A percentile compares a stretch with the other conserved stretches of the same genome.
phyloP scores from a whole-genome alignment of 805 yeast genomes.

The Peterozyma toletana region DNA sequence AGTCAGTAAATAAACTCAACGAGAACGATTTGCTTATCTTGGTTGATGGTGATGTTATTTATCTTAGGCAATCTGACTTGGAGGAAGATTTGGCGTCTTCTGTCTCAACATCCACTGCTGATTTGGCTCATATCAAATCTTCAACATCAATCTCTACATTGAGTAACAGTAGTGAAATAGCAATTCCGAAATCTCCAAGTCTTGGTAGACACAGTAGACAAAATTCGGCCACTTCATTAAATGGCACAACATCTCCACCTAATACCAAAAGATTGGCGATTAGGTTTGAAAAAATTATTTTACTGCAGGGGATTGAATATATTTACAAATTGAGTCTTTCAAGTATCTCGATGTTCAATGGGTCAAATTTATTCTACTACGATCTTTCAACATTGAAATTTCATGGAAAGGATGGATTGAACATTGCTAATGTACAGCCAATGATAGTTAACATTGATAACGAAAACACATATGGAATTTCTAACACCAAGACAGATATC shows the following conservation, averaged over 20 bases:
- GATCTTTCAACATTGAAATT: slow-evolving; percentile 14
- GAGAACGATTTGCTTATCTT: slow-evolving; percentile 22
- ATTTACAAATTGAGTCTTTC: slow-evolving; percentile 18
- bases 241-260: not conserved
- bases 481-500: not conserved
- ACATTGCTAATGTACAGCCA: slow-evolving; percentile 17
- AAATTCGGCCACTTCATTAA: slow-evolving; percentile 12
- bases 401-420: slow-evolving; percentile 9
- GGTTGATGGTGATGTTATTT: slow-evolving; percentile 20
- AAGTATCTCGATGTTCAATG: slow-evolving; percentile 24
- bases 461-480: slow-evolving; percentile 13
- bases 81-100: slow-evolving; percentile 8
- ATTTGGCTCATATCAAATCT: slow-evolving; percentile 6
- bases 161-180: slow-evolving; percentile 9
- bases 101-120: slow-evolving; percentile 3
- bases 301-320: slow-evolving; percentile 22
- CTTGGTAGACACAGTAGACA: not conserved
- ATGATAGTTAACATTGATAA: slow-evolving; percentile 23
- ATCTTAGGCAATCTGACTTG: slow-evolving; percentile 11
- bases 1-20: slow-evolving; percentile 17
- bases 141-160: slow-evolving; percentile 11
- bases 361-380: slow-evolving; percentile 22
- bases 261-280: slow-evolving; percentile 5
- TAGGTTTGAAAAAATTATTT: slow-evolving; percentile 15
- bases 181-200: not conserved